Conservation (phyloP, 495 filamentous ascomycete species). For the Astrothelium macrocarpum region DNA sequence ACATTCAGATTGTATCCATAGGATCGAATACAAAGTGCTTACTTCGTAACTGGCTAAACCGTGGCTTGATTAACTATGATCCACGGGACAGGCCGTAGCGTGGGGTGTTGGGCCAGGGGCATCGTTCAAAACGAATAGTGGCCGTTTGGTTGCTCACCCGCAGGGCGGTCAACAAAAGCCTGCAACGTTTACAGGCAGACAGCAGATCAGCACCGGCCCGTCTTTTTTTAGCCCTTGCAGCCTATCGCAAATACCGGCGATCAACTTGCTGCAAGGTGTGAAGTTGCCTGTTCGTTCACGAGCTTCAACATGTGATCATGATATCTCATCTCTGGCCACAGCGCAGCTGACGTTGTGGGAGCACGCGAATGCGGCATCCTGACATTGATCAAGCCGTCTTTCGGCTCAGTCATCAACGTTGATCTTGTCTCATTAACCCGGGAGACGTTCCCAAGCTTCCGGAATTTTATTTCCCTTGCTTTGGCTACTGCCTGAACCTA, state of each 20-base stretch:
- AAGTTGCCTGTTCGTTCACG: background rate
- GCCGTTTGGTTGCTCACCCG: background rate
- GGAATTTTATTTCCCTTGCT: background rate
- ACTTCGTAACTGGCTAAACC: background rate
- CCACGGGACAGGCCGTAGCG: background rate
- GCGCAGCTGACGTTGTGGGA: conserved; percentile 6
- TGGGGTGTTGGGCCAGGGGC: background rate
- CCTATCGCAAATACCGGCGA: background rate
- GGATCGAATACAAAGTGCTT: background rate
- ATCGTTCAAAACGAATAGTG: background rate
- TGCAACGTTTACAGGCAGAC: background rate
- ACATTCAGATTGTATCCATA: background rate
- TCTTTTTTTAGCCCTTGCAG: background rate
- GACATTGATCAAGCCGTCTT: background rate
- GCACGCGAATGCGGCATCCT: conserved; percentile 1
- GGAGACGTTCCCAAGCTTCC: background rate
- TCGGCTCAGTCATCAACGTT: background rate
- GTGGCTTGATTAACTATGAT: background rate
- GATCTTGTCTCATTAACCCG: background rate
- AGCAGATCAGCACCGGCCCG: background rate
- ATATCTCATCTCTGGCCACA: background rate
- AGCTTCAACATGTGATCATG: background rate
- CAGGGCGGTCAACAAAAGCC: background rate
- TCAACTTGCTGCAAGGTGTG: background rate
- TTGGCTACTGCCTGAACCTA: background rate